Base-by-base conservation (phyloP, 1,284 basidiomycete genomes). In the Rhodotorula sp. region DNA sequence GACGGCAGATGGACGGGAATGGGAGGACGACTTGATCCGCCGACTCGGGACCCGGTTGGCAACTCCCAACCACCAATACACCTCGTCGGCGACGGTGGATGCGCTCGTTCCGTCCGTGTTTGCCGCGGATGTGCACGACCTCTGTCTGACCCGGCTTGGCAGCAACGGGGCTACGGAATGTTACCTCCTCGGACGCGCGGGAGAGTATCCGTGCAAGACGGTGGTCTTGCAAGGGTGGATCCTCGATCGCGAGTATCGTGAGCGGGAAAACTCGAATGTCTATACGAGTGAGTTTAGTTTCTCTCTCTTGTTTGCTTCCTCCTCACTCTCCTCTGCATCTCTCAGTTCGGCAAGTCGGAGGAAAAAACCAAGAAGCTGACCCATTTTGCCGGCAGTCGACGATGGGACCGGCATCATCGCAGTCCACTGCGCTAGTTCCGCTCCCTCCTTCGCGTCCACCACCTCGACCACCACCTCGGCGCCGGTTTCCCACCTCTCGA, bases 371-470 rank as follows among this genome's bases (percentile, higher is more conserved):
- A 42, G 10, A 20, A 30, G 17, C 29, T 45, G 42, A 61, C 20
- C 33, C 59, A 20, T 10, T 29, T 6, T 6, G 1, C 46, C 7
- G 1, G 37, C 64, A 74, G 72, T 74, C 60, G 72, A 74, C 53
- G 72, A 74, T 45, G 72, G 72, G 12, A 74, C 69, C 15, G 69
- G 48, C 14, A 53, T 71, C 18, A 10, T 71, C 26, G 22, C 55
- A 37, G 63, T 71, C 33, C 20, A 58, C 6, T 68, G 62, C 26
- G 30, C 66, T 2, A 22, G 29, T 22, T 33, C 46, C 7, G 30
- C 56, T 18, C 42, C 24, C 44, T 49, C 62, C 26, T 30, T 4
- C 29, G 15, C 51, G 24, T 4, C 57, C 42, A 45, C 55, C 14
- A 17, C 22, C 14, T 22, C 57, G 5, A 57, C 55, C 51, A 58